These are phyloP conservation scores for Solanum pinnatisectum DNA, from an alignment of 257 asterid genomes.

Conservation along the genomic window DNA sequence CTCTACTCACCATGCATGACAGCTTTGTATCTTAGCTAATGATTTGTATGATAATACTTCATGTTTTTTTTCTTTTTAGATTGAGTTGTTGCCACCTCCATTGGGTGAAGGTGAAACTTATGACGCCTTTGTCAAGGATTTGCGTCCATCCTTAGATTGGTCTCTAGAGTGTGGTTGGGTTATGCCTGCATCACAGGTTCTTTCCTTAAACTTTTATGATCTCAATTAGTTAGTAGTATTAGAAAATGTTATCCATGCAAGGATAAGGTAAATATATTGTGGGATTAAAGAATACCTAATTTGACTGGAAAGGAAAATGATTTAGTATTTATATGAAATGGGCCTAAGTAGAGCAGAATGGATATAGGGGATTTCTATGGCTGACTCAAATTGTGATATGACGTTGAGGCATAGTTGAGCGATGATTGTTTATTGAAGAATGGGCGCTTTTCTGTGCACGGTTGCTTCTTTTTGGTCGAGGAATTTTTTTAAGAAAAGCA, in stretches of 20 bases:
- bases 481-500: background rate
- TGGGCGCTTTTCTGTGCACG: background rate
- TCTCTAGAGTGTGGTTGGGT: conserved; percentile 59
- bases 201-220: background rate
- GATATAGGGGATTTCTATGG: background rate
- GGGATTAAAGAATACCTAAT: background rate
- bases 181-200: conserved; percentile 43
- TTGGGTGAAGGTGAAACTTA: conserved; percentile 56
- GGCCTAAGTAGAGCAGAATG: background rate
- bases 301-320: background rate
- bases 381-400: background rate
- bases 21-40: background rate
- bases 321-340: background rate
- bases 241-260: background rate
- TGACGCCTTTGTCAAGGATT: conserved; percentile 31
- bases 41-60: background rate
- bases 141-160: conserved; percentile 91
- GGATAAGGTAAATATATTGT: background rate
- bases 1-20: background rate
- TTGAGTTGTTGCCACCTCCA: conserved; percentile 48
- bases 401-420: background rate
- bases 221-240: background rate
- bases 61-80: conserved; percentile 23
- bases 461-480: background rate
- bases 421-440: background rate